Evolutionary conservation across 2,329 filamentous ascomycete species (phyloP).

Genomic region (Bimuria novae-zelandiae): DNA sequence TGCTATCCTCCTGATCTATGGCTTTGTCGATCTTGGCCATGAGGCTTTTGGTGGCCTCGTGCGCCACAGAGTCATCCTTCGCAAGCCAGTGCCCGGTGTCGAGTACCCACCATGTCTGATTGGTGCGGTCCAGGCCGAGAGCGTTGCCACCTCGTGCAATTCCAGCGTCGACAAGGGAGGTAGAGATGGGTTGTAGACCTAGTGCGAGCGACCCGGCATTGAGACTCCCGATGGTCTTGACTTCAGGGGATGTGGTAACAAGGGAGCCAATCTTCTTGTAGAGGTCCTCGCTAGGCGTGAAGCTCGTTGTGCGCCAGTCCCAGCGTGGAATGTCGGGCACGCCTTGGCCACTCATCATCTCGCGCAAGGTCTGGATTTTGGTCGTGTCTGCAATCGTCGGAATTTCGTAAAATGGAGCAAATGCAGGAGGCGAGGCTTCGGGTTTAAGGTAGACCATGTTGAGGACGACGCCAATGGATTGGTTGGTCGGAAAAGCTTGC

Average conservation of each 20-base stretch:
- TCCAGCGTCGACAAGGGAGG: not conserved
- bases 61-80: not conserved
- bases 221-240: not conserved
- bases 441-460: slow-evolving; percentile 16
- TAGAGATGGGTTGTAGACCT: slow-evolving; percentile 8
- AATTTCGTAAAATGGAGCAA: slow-evolving; percentile 5
- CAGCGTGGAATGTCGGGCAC: not conserved
- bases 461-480: slow-evolving; percentile 1
- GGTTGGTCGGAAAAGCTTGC: slow-evolving; percentile 2
- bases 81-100: not conserved
- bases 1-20: not conserved
- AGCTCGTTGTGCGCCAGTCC: slow-evolving; percentile 9
- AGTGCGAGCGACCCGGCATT: not conserved
- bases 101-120: not conserved
- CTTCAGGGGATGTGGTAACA: not conserved
- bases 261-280: slow-evolving; percentile 5
- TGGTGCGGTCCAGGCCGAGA: not conserved
- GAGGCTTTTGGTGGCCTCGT: not conserved
- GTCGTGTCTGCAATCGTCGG: not conserved
- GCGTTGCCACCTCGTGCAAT: slow-evolving; percentile 4
- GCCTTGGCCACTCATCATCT: not conserved
- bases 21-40: not conserved
- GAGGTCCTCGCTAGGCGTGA: not conserved
- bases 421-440: slow-evolving; percentile 6
- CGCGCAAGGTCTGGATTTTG: not conserved